These are phyloP conservation scores for Colletotrichum filicis DNA, from an alignment of 2,329 filamentous ascomycete species.

Conservation along the genomic window DNA sequence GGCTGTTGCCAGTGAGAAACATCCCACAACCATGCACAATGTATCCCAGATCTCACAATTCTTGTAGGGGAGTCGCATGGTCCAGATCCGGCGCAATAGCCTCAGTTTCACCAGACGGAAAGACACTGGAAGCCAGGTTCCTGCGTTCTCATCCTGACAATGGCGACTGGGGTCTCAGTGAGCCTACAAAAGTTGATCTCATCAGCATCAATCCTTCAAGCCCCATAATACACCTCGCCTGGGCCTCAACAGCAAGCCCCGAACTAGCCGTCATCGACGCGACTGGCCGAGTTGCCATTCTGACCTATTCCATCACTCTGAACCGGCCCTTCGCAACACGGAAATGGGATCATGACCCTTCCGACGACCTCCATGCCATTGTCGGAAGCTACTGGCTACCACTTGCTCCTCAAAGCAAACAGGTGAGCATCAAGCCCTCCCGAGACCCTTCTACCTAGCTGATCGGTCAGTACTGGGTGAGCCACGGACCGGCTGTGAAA, in stretches of 20 bases:
- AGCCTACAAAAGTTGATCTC: constrained; percentile 72
- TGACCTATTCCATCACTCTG: constrained; percentile 76
- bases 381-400: constrained; percentile 90
- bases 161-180: constrained; percentile 80
- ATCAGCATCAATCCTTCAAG: constrained; percentile 72
- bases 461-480: constrained; percentile 51
- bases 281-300: constrained; percentile 79
- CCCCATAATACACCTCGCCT: constrained; percentile 82
- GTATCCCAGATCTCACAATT: constrained; percentile 10
- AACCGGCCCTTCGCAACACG: constrained; percentile 76
- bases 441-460: constrained; percentile 3
- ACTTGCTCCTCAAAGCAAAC: constrained; percentile 60
- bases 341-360: constrained; percentile 72
- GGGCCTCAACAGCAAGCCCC: constrained; percentile 77
- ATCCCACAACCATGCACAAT: background rate
- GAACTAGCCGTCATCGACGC: constrained; percentile 88
- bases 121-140: constrained; percentile 77
- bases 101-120: constrained; percentile 78
- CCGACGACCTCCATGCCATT: constrained; percentile 80
- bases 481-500: constrained; percentile 73
- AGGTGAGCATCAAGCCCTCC: constrained; percentile 43
- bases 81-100: constrained; percentile 89
- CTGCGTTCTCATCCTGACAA: constrained; percentile 75
- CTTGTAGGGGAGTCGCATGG: constrained; percentile 81
- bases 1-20: constrained; percentile 83